Evolutionary conservation across 78 protist genomes (phyloP), one percentile per base, ranked within the genome.

Genomic region (Carpediemonas membranifera): DNA sequence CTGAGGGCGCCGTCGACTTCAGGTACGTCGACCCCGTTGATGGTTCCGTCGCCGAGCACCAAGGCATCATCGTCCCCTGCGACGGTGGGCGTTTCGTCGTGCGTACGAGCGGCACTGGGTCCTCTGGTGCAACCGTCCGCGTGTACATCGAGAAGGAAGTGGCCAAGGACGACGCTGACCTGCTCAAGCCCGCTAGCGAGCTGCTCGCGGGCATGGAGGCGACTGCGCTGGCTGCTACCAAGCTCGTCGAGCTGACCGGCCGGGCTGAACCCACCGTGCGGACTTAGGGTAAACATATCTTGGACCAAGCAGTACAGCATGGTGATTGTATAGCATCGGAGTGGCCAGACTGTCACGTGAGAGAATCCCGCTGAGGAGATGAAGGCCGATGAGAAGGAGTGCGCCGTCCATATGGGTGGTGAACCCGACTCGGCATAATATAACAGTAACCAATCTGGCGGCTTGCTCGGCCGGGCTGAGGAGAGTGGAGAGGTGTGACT

Each of bases 61-160:
- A 89, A 77, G 98, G 98, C 36, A 36, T 87, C 21, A 84, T 92
- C 33, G 39, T 89, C 52, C 1, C 64, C 55, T 81, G 87, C 66
- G 93, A 89, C 68, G 92, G 92, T 19, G 76, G 87, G 21, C 85
- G 98, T 54, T 58, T 93, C 59, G 80, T 93, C 59, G 78, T 83
- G 43, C 78, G 98, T 28, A 81, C 89, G 28, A 35, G 72, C 44
- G 97, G 97, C 50, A 92, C 97, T 1, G 73, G 76, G 30, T 76
- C 73, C 1, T 37, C 50, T 7, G 96, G 96, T n/a, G 98, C 96
- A 7, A 94, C 98, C 21, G 72, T 94, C 31, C 86, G 96, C 39
- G 25, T 91, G 44, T 91, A 94, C 70, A 31, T 90, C 41, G 96
- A 91, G 64, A 25, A 67, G 47, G 87, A 87, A 71, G 76, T 64